Conservation (phyloP, 306 rosid genomes). For the Begonia peltatifolia region DNA sequence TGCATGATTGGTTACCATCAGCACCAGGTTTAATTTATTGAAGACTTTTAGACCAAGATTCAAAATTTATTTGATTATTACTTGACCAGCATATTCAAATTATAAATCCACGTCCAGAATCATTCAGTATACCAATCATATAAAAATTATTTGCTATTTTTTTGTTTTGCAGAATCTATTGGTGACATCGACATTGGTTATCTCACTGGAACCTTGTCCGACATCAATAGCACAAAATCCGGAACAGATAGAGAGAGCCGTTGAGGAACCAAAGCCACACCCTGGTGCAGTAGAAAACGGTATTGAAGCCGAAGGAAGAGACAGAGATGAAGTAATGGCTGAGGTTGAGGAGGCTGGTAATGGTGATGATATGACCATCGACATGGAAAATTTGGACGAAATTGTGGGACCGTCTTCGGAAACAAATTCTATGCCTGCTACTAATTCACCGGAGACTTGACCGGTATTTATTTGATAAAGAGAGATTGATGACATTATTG, state of each 20-base stretch:
- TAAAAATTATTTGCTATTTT: constrained; percentile 1
- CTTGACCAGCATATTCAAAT: not conserved
- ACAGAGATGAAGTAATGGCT: constrained; percentile 58
- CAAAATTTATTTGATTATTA: no score
- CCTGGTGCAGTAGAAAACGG: constrained; percentile 42
- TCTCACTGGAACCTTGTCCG: constrained; percentile 34
- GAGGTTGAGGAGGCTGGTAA: constrained; percentile 48
- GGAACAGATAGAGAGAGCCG: constrained; percentile 24
- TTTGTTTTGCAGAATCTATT: constrained; percentile 50
- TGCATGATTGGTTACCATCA: not conserved
- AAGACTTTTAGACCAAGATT: not conserved
- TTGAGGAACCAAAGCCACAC: constrained; percentile 34
- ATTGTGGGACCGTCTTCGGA: constrained; percentile 38
- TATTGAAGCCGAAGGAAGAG: constrained; percentile 33
- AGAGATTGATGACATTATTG: no score
- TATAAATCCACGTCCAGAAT: not conserved
- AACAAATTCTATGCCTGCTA: constrained; percentile 28
- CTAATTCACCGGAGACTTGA: constrained; percentile 12
- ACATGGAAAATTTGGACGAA: constrained; percentile 48
- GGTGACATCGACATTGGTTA: constrained; percentile 65
- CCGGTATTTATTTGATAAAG: no score
- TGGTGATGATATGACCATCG: constrained; percentile 57
- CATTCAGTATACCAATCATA: not conserved
- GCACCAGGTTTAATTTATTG: not conserved
- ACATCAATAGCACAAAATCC: constrained; percentile 25